phyloP scores from a whole-genome alignment of 1,139 yeast species.

The Geotrichum klebahnii region DNA sequence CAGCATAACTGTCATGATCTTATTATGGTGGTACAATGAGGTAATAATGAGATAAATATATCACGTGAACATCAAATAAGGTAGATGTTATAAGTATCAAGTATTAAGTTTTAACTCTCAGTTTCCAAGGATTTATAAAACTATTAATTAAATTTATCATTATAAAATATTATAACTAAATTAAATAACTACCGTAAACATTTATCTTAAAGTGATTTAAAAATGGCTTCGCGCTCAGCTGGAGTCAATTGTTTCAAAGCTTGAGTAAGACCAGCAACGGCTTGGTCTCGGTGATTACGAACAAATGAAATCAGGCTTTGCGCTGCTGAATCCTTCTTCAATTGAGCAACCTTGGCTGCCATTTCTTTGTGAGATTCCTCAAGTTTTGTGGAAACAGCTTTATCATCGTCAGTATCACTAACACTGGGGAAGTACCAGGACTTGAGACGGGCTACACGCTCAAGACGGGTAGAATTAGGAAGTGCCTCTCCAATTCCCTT shows the following conservation, averaged over 20 bases:
- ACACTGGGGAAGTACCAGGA: slow-evolving; percentile 73
- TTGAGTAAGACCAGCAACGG: slow-evolving; percentile 57
- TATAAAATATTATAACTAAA: no score
- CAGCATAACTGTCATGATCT: no score
- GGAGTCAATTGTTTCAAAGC: slow-evolving; percentile 56
- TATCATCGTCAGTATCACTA: slow-evolving; percentile 68
- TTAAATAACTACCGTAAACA: neutral
- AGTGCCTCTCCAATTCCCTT: slow-evolving; percentile 67
- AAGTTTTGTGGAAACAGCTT: slow-evolving; percentile 78
- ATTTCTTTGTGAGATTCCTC: slow-evolving; percentile 69
- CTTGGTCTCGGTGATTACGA: slow-evolving; percentile 47
- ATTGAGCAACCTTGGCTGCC: slow-evolving; percentile 57
- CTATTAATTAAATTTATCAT: no score
- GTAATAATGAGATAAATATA: no score
- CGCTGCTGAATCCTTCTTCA: slow-evolving; percentile 37
- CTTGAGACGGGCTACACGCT: slow-evolving; percentile 79
- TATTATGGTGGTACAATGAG: no score
- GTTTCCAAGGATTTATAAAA: no score
- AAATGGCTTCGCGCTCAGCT: slow-evolving; percentile 55
- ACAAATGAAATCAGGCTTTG: slow-evolving; percentile 28
- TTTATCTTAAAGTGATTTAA: slow-evolving; percentile 30
- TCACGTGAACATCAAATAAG: no score
- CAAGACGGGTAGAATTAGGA: slow-evolving; percentile 63
- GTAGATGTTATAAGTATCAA: no score
- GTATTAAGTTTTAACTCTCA: no score